Evolutionary conservation across 805 yeast species (phyloP).

Genomic region (Saccharomyces kudriavzevii): DNA sequence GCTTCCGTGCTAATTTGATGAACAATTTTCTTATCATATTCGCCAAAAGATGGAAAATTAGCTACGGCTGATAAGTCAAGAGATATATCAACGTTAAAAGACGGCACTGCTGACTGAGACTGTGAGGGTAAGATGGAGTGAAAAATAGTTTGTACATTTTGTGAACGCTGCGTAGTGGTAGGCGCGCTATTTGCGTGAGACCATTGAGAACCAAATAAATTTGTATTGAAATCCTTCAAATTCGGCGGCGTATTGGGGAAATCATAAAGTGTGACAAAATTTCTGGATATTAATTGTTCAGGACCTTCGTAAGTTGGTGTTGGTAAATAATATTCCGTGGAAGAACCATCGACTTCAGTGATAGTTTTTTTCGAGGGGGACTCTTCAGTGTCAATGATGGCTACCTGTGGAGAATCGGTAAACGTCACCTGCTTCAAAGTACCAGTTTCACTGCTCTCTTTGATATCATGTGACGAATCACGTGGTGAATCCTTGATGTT

Average conservation of each 20-base stretch:
- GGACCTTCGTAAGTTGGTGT: conserved; percentile 54
- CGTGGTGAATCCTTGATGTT: not conserved
- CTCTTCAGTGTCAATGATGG: conserved; percentile 10
- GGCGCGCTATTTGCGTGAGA: conserved; percentile 28
- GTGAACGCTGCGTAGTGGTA: conserved; percentile 44
- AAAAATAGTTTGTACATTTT: conserved; percentile 44
- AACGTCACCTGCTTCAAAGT: conserved; percentile 18
- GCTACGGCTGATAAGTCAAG: conserved; percentile 34
- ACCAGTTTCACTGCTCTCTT: not conserved
- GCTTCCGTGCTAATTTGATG: conserved; percentile 39
- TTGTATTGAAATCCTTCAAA: conserved; percentile 2
- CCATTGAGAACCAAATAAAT: conserved; percentile 59
- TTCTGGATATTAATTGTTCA: conserved; percentile 47
- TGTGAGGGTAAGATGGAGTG: conserved; percentile 2
- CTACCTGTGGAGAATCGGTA: conserved; percentile 11
- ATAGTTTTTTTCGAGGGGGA: conserved; percentile 6
- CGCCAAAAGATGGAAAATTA: conserved; percentile 52
- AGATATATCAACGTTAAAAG: conserved; percentile 33
- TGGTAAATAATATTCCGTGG: not conserved
- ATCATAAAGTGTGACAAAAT: conserved; percentile 46
- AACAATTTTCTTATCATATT: conserved; percentile 35
- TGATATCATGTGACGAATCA: not conserved
- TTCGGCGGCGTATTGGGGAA: conserved; percentile 6
- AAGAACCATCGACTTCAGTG: not conserved
- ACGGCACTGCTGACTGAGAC: conserved; percentile 7